Base-by-base conservation (phyloP, 257 asterid species). In the Eucommia ulmoides region DNA sequence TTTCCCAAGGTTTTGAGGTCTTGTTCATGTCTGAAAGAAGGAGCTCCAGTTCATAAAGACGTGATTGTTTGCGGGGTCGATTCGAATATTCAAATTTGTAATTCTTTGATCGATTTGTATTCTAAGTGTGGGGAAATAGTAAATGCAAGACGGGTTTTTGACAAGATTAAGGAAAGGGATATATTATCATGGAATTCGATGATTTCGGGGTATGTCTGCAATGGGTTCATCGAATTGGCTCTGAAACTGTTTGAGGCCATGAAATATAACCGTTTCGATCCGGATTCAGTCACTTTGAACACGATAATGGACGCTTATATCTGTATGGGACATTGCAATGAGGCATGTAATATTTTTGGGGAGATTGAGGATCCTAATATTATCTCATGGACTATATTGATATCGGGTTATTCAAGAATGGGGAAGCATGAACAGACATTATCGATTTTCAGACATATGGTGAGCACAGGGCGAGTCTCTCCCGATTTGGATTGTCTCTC, bases 331-430 rank as follows among this genome's bases (percentile, higher is more conserved):
- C 69, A 33, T 25, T 68, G 73, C 49, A 73, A 73, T 7, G 64
- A 69, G 47, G 76, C 76, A 1, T 45, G 61, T 47, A 59, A 59
- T 41, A 41, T 73, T 35, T 68, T 68, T 19, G 23, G 20, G 21
- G 54, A 54, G 55, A 65, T 73, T 23, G 59, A 68, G 35, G 62
- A 62, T 16, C 75, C 73, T 8, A 73, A 55, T 58, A 62, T 68
- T 45, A 65, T 73, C 25, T 73, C 79, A 0, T 73, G 79, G 79
- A 73, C 79, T 11, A 65, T 59, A 41, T 54, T 73, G 70, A 61
- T 68, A 33, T 64, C 75, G 7, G 79, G 75, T 10, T 68, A 53
- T 59, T 73, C 70, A 20, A 62, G 69, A 50, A 68, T 22, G n/a
- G 73, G 70, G 33, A 20, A 68, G 16, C 65, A 58, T 24, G 53